Conservation (phyloP, 768 basidiomycete species). For the Suillus subluteus region DNA sequence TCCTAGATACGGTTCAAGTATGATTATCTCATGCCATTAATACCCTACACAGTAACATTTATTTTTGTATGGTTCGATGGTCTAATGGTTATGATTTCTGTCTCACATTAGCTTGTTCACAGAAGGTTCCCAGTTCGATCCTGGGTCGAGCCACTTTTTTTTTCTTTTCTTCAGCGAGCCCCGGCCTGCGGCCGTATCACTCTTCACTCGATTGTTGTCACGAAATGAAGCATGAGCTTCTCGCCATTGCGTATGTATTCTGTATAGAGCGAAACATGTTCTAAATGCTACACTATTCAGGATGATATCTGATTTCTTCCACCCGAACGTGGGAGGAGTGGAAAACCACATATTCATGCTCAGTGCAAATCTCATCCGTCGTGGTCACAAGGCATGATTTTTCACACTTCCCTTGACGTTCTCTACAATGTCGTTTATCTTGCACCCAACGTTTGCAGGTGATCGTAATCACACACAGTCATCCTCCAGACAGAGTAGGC, state of each 20-base stretch:
- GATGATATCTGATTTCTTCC: slow-evolving; percentile 97
- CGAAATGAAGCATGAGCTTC: slow-evolving; percentile 29
- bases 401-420: neutral
- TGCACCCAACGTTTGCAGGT: slow-evolving; percentile 53
- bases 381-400: slow-evolving; percentile 77
- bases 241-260: slow-evolving; percentile 34
- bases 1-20: no score
- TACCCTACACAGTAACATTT: no score
- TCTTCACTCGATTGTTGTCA: neutral
- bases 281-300: slow-evolving; percentile 41
- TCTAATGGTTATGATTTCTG: slow-evolving; percentile 44
- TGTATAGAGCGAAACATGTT: neutral
- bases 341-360: slow-evolving; percentile 97
- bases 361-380: slow-evolving; percentile 75
- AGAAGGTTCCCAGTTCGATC: slow-evolving; percentile 42
- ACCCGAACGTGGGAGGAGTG: slow-evolving; percentile 92
- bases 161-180: neutral
- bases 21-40: no score
- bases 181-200: neutral
- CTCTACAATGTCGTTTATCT: neutral
- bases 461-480: slow-evolving; percentile 92
- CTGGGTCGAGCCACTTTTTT: slow-evolving; percentile 37
- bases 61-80: slow-evolving; percentile 29
- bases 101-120: slow-evolving; percentile 32
- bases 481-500: slow-evolving; percentile 83